Percentiles rank a stretch among this genome's conserved stretches.
phyloP scores from a whole-genome alignment of 306 rosid species.

The Cicer bijugum region DNA sequence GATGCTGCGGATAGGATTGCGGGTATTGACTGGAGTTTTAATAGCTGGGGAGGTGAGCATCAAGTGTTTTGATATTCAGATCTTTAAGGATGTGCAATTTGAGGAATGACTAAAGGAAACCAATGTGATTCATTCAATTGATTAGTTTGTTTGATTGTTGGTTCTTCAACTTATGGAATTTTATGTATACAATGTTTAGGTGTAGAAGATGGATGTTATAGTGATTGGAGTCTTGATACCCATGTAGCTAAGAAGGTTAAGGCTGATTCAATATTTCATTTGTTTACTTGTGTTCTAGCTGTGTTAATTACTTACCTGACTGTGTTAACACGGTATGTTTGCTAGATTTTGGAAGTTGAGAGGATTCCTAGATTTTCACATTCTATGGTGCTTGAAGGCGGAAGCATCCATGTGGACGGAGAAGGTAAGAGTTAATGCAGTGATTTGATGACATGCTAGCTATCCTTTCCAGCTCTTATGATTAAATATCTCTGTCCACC shows the following conservation, averaged over 20 bases:
- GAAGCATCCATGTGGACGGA: conserved; percentile 99
- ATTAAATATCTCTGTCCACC: conserved; percentile 10
- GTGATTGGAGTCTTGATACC: conserved; percentile 78
- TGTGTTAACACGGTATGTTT: conserved; percentile 37
- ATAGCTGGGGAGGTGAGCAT: conserved; percentile 92
- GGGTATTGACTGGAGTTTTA: conserved; percentile 91
- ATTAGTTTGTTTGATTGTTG: conserved; percentile 2
- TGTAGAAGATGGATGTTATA: conserved; percentile 72
- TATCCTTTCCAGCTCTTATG: neutral
- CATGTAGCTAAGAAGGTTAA: conserved; percentile 74
- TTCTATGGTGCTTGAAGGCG: conserved; percentile 85
- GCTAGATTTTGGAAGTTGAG: conserved; percentile 76
- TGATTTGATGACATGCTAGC: conserved; percentile 21
- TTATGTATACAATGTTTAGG: conserved; percentile 55
- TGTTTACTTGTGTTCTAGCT: neutral
- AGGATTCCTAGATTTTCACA: conserved; percentile 74
- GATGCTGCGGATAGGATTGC: conserved; percentile 54
- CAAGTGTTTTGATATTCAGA: conserved; percentile 2
- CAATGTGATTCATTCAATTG: conserved; percentile 19
- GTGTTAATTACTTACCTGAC: conserved; percentile 15
- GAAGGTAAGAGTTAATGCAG: conserved; percentile 63
- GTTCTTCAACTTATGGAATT: conserved; percentile 35
- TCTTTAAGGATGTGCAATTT: conserved; percentile 19
- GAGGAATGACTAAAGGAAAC: conserved; percentile 13
- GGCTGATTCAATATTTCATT: conserved; percentile 18